Evolutionary conservation across 768 basidiomycete species (phyloP), one percentile per base, ranked within the genome.

Genomic region (Pholiota molesta): DNA sequence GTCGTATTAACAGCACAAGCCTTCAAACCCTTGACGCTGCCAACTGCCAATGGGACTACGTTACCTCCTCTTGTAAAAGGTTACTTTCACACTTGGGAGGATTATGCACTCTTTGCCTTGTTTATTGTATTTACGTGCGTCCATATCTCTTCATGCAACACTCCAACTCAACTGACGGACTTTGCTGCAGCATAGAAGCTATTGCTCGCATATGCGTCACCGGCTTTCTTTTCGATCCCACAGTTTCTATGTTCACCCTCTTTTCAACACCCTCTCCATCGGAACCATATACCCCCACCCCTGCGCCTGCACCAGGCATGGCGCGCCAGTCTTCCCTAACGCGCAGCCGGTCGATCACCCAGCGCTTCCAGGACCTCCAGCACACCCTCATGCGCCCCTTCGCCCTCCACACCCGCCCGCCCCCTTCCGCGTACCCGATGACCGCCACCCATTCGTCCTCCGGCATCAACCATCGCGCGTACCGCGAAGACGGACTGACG

Each of bases 1-100:
- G 79, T 93, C 60, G 80, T 96, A 21, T 79, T 98, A 54, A 89
- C 92, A 5, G 82, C 91, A 23, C 95, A 98, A 75, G 85, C 93
- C 8, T 84, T 90, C 37, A 82, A 78, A 57, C 77, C 88, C 3
- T 72, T 88, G 33, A 83, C 85, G 19, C 76, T 90, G 3, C 75
- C 84, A n/a, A 77, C 76, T n/a, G 70, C 73, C 44, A 74, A 76
- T 60, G 77, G 75, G 29, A 68, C 72, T 1, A 71, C 79, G 10
- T 73, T 82, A 8, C 80, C 83, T 39, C 77, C 78, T 33, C 72
- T 57, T 45, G 68, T 83, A 21, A 74, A 70, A 53, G 94, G 94
- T 8, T 98, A 91, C 77, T 97, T 98, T 76, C 86, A 89, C 62
- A 65, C 75, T 13, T 98, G 96, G 96, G 94, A 95, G 69, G 96